Evolutionary conservation across 768 basidiomycete genomes (phyloP).

Genomic region (Termitomyces sp.): DNA sequence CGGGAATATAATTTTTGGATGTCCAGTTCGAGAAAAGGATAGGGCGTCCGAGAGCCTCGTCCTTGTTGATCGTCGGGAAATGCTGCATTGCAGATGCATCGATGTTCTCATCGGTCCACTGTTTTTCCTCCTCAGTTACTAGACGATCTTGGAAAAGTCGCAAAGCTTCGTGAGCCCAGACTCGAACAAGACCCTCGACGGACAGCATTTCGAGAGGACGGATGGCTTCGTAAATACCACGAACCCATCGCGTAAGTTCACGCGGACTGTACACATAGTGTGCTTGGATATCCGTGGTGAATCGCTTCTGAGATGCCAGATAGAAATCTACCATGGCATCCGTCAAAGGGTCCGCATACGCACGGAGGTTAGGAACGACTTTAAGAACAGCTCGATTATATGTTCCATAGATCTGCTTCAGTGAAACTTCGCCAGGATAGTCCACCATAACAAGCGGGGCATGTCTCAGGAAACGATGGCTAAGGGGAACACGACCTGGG

Average conservation of each 20-base stretch:
- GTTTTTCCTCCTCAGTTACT: conserved; percentile 86
- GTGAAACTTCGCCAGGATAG: conserved; percentile 93
- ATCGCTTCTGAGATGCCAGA: conserved; percentile 86
- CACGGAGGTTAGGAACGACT: conserved; percentile 88
- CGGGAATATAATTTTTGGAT: conserved; percentile 92
- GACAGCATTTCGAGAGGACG: conserved; percentile 89
- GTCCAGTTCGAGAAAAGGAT: conserved; percentile 99
- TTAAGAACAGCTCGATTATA: conserved; percentile 96
- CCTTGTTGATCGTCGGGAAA: conserved; percentile 89
- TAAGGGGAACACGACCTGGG: conserved; percentile 97
- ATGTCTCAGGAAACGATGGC: conserved; percentile 95
- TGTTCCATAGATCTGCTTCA: conserved; percentile 98
- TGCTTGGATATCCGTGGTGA: conserved; percentile 95
- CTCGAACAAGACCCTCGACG: conserved; percentile 90
- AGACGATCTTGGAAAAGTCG: conserved; percentile 97
- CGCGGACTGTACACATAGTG: conserved; percentile 99
- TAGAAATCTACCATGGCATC: conserved; percentile 98
- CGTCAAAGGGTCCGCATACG: conserved; percentile 91
- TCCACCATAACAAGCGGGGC: conserved; percentile 99
- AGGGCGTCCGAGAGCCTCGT: conserved; percentile 83
- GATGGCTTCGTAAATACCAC: conserved; percentile 97
- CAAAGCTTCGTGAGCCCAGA: conserved; percentile 97
- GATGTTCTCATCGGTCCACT: conserved; percentile 93
- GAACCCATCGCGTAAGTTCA: conserved; percentile 95
- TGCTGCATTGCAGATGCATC: conserved; percentile 79